A percentile compares a stretch with the other conserved stretches of the same genome.
These are phyloP conservation scores for Juglanconis sp. DNA, from an alignment of 2,329 filamentous ascomycete species.

Conservation along the genomic window DNA sequence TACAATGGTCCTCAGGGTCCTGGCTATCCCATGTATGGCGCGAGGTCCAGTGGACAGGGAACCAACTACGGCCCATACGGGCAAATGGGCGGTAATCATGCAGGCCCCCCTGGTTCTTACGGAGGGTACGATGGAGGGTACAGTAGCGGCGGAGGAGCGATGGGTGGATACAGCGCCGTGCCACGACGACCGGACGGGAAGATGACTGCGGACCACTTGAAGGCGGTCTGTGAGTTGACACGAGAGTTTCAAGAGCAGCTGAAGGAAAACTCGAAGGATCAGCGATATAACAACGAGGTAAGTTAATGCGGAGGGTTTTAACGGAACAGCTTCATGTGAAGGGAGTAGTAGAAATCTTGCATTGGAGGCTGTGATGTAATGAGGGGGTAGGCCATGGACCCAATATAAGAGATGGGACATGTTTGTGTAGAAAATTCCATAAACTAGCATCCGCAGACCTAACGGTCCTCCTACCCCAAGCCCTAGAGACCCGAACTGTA, in stretches of 20 bases:
- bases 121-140: not conserved
- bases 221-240: slow-evolving; percentile 6
- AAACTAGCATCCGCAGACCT: too few relatives aligned
- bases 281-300: slow-evolving; percentile 6
- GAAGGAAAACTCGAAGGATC: slow-evolving; percentile 10
- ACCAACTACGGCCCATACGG: not conserved
- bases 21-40: not conserved
- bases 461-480: too few relatives aligned
- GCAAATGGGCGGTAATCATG: not conserved
- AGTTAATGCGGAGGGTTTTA: not conserved
- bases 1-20: not conserved
- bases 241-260: slow-evolving; percentile 12
- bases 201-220: slow-evolving; percentile 5
- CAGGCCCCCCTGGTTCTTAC: not conserved
- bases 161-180: not conserved
- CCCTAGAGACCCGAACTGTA: too few relatives aligned
- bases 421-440: too few relatives aligned
- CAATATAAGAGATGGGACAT: too few relatives aligned
- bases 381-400: too few relatives aligned
- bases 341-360: too few relatives aligned
- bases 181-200: not conserved
- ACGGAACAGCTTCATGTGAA: not conserved
- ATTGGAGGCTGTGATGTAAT: too few relatives aligned
- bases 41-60: too few relatives aligned
- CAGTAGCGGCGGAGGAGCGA: not conserved